Evolutionary conservation across 305 asterid species (phyloP).

Genomic region (Andrographis paniculata): DNA sequence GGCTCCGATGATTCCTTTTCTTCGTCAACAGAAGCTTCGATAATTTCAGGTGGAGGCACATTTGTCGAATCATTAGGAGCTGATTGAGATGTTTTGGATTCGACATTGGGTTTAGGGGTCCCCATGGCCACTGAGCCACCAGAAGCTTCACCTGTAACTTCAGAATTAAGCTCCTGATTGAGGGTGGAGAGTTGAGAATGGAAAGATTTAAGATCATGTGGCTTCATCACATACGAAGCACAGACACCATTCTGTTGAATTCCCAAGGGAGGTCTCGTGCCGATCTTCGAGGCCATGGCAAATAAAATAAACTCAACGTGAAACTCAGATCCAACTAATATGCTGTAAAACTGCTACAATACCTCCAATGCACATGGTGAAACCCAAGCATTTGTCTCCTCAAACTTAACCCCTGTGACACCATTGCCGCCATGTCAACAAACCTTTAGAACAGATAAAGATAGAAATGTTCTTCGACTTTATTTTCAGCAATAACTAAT

Average conservation of each 20-base stretch:
- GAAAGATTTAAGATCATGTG: conserved; percentile 15
- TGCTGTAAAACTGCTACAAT: conserved; percentile 8
- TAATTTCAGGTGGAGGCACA: conserved; percentile 20
- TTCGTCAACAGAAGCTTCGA: conserved; percentile 27
- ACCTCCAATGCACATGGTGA: conserved; percentile 15
- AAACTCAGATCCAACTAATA: conserved; percentile 21
- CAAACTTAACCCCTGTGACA: conserved; percentile 12
- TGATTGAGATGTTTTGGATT: conserved; percentile 17
- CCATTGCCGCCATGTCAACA: conserved; percentile 12
- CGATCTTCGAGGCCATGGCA: conserved; percentile 35
- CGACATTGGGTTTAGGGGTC: conserved; percentile 15
- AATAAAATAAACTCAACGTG: conserved; percentile 2
- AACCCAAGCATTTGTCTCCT: conserved; percentile 14
- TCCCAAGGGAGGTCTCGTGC: conserved; percentile 21
- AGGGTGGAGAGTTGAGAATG: conserved; percentile 31
- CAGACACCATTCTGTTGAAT: conserved; percentile 23
- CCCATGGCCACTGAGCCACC: conserved; percentile 16
- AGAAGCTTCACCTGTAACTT: conserved; percentile 25
- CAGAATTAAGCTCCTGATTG: conserved; percentile 22
- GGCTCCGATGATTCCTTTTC: conserved; percentile 43
- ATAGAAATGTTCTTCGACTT: not conserved
- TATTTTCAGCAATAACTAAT: too few relatives aligned
- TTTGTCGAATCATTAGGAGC: conserved; percentile 18
- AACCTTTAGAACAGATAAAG: conserved; percentile 11
- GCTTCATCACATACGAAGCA: conserved; percentile 27